phyloP scores from a whole-genome alignment of 2,329 filamentous ascomycete species.

The Didymella exigua region DNA sequence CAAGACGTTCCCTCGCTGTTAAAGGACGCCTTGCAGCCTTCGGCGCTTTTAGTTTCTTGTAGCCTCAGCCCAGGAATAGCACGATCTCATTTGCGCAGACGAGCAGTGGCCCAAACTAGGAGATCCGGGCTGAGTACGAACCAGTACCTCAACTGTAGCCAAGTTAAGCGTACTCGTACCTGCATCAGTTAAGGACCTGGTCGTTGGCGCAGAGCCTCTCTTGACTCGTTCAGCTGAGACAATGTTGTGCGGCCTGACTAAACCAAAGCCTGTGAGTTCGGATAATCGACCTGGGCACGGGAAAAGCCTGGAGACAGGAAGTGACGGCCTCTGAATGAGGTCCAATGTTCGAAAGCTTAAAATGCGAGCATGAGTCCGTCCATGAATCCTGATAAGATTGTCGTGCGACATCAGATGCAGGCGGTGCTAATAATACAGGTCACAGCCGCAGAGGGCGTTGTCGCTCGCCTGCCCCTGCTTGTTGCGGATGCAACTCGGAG shows the following conservation, averaged over 20 bases:
- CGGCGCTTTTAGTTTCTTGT: constrained; percentile 18
- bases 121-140: neutral
- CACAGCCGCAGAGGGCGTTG: constrained; percentile 15
- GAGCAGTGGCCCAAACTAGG: neutral
- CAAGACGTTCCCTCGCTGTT: constrained; percentile 15
- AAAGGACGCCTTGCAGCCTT: constrained; percentile 22
- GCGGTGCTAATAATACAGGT: constrained; percentile 10
- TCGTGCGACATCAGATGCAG: constrained; percentile 5
- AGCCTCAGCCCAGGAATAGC: constrained; percentile 21
- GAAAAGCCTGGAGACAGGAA: neutral
- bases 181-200: neutral
- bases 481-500: constrained; percentile 9
- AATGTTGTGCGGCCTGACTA: neutral
- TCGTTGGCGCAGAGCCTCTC: neutral
- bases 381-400: neutral
- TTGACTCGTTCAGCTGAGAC: neutral
- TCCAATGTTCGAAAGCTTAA: neutral
- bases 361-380: neutral
- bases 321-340: neutral
- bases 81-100: neutral
- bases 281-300: neutral
- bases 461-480: constrained; percentile 18
- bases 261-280: neutral
- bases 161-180: neutral
- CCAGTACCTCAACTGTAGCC: neutral